Percentiles rank a stretch among this genome's conserved stretches.
phyloP scores from a whole-genome alignment of 768 basidiomycete species.

The Mrakia hoshinonis region DNA sequence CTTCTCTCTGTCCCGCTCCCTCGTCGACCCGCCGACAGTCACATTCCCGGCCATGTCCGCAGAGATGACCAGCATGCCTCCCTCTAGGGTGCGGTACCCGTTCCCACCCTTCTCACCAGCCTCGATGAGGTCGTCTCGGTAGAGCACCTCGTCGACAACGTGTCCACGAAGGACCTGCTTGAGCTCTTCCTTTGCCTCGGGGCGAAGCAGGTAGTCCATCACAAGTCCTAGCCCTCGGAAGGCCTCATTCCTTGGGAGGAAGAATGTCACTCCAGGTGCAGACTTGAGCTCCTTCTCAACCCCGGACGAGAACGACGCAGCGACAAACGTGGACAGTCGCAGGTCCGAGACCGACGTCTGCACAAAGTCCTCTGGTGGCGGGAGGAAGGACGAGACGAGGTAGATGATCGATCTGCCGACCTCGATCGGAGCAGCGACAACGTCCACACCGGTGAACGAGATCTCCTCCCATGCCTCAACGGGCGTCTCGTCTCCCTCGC shows the following conservation, averaged over 20 bases:
- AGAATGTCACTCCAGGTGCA: constrained; percentile 60
- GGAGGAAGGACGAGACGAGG: constrained; percentile 71
- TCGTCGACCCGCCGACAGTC: constrained; percentile 32
- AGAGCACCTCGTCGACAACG: constrained; percentile 64
- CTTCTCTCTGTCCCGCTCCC: constrained; percentile 26
- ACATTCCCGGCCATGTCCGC: constrained; percentile 48
- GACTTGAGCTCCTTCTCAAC: constrained; percentile 61
- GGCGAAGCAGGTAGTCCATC: constrained; percentile 69
- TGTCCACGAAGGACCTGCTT: constrained; percentile 83
- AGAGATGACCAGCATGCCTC: constrained; percentile 62
- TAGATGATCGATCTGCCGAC: constrained; percentile 76
- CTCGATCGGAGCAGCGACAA: constrained; percentile 60
- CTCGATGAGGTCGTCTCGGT: constrained; percentile 47
- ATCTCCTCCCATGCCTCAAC: constrained; percentile 47
- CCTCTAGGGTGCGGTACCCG: constrained; percentile 67
- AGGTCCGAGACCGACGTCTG: constrained; percentile 69
- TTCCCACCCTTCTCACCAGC: constrained; percentile 14
- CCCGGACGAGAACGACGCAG: constrained; percentile 75
- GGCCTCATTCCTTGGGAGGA: constrained; percentile 82
- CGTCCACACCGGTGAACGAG: constrained; percentile 71
- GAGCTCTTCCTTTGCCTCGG: constrained; percentile 64
- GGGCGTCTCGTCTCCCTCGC: constrained; percentile 7
- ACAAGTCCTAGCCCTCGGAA: constrained; percentile 82
- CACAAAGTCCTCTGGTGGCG: constrained; percentile 71
- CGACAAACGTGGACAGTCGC: constrained; percentile 83